Evolutionary conservation across 176 grass and related monocot genomes (phyloP).

Genomic region (Thalia dealbata): DNA sequence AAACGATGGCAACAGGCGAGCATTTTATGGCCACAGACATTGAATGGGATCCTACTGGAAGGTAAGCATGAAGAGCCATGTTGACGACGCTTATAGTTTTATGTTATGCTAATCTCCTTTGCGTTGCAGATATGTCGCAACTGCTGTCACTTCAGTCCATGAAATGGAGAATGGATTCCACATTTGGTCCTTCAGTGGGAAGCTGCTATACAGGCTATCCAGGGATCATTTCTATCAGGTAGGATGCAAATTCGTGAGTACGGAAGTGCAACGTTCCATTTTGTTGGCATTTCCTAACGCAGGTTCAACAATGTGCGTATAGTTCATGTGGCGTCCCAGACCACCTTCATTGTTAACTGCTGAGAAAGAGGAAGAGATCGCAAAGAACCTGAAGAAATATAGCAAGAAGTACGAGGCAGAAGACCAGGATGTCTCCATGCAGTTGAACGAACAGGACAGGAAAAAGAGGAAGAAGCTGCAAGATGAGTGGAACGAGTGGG

Average conservation of each 20-base stretch:
- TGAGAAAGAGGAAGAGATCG: constrained; percentile 65
- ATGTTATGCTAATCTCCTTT: neutral
- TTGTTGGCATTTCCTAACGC: neutral
- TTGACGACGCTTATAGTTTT: neutral
- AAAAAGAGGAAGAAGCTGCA: constrained; percentile 55
- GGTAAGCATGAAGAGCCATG: constrained; percentile 24
- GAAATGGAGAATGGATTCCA: constrained; percentile 95
- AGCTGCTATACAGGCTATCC: constrained; percentile 69
- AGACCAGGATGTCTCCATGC: constrained; percentile 59
- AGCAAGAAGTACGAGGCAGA: constrained; percentile 81
- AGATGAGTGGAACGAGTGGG: constrained; percentile 81
- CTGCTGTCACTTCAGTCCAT: constrained; percentile 77
- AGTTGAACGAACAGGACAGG: constrained; percentile 54
- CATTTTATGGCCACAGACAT: constrained; percentile 97
- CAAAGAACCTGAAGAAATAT: constrained; percentile 55
- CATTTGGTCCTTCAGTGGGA: constrained; percentile 82
- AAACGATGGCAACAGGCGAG: constrained; percentile 89
- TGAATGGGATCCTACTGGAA: constrained; percentile 90
- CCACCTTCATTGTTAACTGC: constrained; percentile 43
- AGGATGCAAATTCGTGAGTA: neutral
- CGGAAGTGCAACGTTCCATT: neutral
- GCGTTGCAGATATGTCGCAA: constrained; percentile 47
- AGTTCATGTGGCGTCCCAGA: constrained; percentile 74
- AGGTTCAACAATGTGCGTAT: constrained; percentile 21
- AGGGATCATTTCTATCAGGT: constrained; percentile 99